These are phyloP conservation scores for Lablab purpureus DNA, from an alignment of 306 rosid genomes.

Conservation along the genomic window DNA sequence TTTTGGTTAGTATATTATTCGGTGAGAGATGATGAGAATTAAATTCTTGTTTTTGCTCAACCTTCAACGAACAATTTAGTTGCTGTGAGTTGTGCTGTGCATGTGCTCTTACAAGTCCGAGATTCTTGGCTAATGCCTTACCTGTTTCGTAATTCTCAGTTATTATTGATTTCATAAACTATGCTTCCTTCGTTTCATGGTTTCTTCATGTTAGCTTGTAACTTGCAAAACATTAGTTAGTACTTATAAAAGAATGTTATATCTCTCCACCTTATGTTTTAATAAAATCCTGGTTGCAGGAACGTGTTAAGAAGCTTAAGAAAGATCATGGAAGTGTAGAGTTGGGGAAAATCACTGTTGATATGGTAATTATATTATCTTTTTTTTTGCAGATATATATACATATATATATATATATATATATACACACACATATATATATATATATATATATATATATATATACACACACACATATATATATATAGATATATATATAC, in stretches of 20 bases:
- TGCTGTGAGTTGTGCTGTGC: not conserved
- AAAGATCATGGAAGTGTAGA: conserved; percentile 83
- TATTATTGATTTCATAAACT: conserved; percentile 20
- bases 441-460: no score
- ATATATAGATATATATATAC: no score
- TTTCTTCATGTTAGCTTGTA: conserved; percentile 26
- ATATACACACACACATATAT: no score
- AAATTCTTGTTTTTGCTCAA: conserved; percentile 20
- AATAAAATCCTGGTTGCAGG: conserved; percentile 60
- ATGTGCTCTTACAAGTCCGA: conserved; percentile 34
- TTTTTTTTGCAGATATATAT: conserved; percentile 4
- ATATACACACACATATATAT: no score
- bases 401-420: no score
- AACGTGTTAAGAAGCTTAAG: conserved; percentile 88
- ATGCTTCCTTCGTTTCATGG: conserved; percentile 15
- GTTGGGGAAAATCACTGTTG: conserved; percentile 87
- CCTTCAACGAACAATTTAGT: conserved; percentile 3
- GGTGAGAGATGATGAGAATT: conserved; percentile 18
- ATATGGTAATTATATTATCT: conserved; percentile 68
- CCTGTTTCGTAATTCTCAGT: not conserved
- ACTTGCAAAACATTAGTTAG: conserved; percentile 18
- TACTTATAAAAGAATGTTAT: not conserved
- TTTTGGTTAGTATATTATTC: conserved; percentile 10
- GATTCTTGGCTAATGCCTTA: not conserved
- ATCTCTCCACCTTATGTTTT: conserved; percentile 21